These are phyloP conservation scores for Ilex paraguariensis DNA, from an alignment of 305 asterid genomes.

Conservation along the genomic window DNA sequence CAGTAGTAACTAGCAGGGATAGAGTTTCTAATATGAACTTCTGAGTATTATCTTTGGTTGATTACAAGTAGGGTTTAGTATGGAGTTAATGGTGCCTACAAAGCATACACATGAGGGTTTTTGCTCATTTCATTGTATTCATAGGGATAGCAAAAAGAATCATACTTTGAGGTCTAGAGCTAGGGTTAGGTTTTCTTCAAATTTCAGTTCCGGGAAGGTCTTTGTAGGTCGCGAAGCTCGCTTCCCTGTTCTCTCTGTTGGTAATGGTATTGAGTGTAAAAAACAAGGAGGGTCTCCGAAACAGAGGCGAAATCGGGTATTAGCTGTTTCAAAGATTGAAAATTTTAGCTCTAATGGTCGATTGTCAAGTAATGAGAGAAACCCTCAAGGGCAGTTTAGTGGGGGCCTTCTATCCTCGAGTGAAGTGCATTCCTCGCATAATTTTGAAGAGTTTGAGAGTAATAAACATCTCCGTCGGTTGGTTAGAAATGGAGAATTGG, in stretches of 20 bases:
- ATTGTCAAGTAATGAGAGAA: conserved; percentile 35
- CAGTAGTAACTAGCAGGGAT: no score
- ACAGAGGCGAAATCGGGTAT: conserved; percentile 27
- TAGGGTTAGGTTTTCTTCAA: conserved; percentile 19
- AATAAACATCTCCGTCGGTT: conserved; percentile 59
- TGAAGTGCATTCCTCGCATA: conserved; percentile 31
- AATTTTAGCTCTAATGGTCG: conserved; percentile 39
- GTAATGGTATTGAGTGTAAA: conserved; percentile 11
- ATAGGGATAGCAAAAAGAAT: conserved; percentile 14
- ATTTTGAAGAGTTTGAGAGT: conserved; percentile 66
- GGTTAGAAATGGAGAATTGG: conserved; percentile 69
- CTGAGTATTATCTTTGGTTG: neutral
- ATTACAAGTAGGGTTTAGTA: conserved; percentile 2
- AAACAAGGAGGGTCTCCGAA: conserved; percentile 21
- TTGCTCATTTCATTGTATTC: conserved; percentile 31
- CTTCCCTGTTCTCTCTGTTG: conserved; percentile 2
- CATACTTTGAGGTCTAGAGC: conserved; percentile 10
- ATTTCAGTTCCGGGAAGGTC: conserved; percentile 14
- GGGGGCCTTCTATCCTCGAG: neutral
- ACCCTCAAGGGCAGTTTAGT: conserved; percentile 15
- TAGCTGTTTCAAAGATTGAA: conserved; percentile 43
- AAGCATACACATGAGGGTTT: conserved; percentile 48
- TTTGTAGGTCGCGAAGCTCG: conserved; percentile 18
- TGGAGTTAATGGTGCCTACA: conserved; percentile 56
- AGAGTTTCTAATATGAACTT: neutral